Evolutionary conservation across 495 filamentous ascomycete species (phyloP).

Genomic region (Trichoderma virens): DNA sequence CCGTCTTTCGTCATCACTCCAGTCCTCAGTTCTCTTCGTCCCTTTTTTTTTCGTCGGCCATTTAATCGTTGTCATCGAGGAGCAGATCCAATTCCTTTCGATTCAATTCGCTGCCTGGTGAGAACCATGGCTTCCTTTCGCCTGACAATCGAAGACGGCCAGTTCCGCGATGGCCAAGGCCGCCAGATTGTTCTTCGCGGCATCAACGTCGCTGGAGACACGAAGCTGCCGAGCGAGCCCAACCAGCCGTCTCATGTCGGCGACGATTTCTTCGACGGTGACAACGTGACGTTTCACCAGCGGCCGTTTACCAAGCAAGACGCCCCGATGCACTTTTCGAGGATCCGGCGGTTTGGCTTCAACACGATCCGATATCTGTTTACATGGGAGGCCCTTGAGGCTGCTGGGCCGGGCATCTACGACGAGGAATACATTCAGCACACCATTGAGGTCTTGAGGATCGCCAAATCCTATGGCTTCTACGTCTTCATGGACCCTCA

Average conservation of each 20-base stretch:
- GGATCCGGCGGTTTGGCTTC: slow-evolving; percentile 81
- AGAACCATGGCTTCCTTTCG: slow-evolving; percentile 39
- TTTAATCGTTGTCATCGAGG: background rate
- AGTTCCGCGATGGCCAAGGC: slow-evolving; percentile 59
- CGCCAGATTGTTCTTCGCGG: slow-evolving; percentile 51
- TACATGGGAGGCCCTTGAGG: slow-evolving; percentile 98
- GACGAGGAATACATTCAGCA: slow-evolving; percentile 90
- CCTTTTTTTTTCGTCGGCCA: background rate
- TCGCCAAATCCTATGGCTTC: slow-evolving; percentile 85
- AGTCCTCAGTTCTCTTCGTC: background rate
- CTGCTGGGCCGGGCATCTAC: slow-evolving; percentile 85
- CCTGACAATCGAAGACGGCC: slow-evolving; percentile 72
- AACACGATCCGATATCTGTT: slow-evolving; percentile 95
- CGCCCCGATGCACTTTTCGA: slow-evolving; percentile 79
- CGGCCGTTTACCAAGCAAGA: slow-evolving; percentile 78
- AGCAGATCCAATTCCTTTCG: background rate
- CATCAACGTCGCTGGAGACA: slow-evolving; percentile 59
- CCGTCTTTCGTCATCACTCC: background rate
- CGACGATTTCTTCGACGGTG: slow-evolving; percentile 84
- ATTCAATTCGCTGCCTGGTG: background rate
- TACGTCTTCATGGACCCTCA: slow-evolving; percentile 97
- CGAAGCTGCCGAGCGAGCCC: slow-evolving; percentile 64
- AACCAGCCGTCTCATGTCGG: slow-evolving; percentile 71
- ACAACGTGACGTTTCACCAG: slow-evolving; percentile 81
- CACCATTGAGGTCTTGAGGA: slow-evolving; percentile 74